A percentile compares a stretch with the other conserved stretches of the same genome.
Evolutionary conservation across 805 yeast genomes (phyloP).

Genomic region (Ogataea parapolymorpha): DNA sequence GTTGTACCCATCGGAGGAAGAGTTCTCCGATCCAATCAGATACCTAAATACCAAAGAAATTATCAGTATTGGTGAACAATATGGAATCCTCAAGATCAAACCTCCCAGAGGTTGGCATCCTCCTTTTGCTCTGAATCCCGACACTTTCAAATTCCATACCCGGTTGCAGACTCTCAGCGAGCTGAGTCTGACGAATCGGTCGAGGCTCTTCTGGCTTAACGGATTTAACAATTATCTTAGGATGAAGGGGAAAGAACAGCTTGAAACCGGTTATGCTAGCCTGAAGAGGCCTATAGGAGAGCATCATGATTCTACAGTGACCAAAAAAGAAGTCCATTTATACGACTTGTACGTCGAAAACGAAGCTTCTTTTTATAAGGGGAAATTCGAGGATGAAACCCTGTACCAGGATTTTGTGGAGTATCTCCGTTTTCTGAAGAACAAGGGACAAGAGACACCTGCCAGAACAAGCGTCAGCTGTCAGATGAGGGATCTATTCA

Average conservation of each 20-base stretch:
- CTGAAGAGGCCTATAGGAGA: slow-evolving; percentile 1
- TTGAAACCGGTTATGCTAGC: slow-evolving; percentile 14
- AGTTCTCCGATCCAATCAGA: slow-evolving; percentile 48
- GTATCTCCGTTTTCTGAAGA: slow-evolving; percentile 20
- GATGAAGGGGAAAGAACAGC: slow-evolving; percentile 36
- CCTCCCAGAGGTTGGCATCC: slow-evolving; percentile 57
- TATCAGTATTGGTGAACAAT: slow-evolving; percentile 40
- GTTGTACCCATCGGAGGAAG: slow-evolving; percentile 40
- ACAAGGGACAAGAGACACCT: slow-evolving; percentile 6
- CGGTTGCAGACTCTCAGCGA: slow-evolving; percentile 66
- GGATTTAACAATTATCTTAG: slow-evolving; percentile 57
- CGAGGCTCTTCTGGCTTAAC: slow-evolving; percentile 57
- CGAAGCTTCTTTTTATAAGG: slow-evolving; percentile 4
- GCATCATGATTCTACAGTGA: background rate
- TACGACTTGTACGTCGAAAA: slow-evolving; percentile 30
- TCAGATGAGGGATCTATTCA: slow-evolving; percentile 8
- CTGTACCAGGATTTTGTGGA: slow-evolving; percentile 15
- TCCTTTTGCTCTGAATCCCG: slow-evolving; percentile 50
- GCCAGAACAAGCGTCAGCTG: background rate
- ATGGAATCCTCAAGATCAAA: slow-evolving; percentile 49
- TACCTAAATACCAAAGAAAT: slow-evolving; percentile 43
- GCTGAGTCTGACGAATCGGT: slow-evolving; percentile 58
- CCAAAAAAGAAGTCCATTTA: slow-evolving; percentile 21
- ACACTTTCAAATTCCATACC: slow-evolving; percentile 60
- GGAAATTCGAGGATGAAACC: slow-evolving; percentile 10